phyloP scores from a whole-genome alignment of 495 filamentous ascomycete genomes.

The Penicillium longicatenatum region DNA sequence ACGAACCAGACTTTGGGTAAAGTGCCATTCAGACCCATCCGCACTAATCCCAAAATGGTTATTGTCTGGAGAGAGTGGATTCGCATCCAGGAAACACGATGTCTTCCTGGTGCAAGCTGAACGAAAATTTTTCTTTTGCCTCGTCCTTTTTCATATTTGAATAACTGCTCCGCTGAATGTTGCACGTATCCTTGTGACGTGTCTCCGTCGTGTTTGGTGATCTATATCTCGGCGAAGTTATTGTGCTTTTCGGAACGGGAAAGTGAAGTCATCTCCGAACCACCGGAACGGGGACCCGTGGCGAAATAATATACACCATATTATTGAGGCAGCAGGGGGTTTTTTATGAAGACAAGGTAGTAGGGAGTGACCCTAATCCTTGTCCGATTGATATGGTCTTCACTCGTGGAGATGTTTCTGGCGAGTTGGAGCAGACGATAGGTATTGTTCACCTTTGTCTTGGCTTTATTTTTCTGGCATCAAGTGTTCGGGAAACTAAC shows the following conservation, averaged over 20 bases:
- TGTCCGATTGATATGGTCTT: constrained; percentile 24
- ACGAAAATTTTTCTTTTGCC: constrained; percentile 5
- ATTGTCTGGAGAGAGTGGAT: constrained; percentile 27
- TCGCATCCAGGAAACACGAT: background rate
- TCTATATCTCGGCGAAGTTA: background rate
- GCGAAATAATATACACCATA: background rate
- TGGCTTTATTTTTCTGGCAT: background rate
- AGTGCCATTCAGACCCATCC: constrained; percentile 1
- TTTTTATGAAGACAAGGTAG: background rate
- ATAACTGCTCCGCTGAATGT: background rate
- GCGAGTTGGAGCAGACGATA: constrained; percentile 22
- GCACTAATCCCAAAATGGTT: constrained; percentile 29
- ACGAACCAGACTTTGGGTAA: constrained; percentile 6
- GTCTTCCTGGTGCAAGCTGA: constrained; percentile 4
- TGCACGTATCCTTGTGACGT: background rate
- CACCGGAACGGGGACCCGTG: background rate
- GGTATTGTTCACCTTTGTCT: constrained; percentile 9
- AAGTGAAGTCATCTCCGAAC: constrained; percentile 18
- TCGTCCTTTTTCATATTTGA: background rate
- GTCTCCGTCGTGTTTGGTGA: background rate
- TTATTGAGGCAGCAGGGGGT: background rate
- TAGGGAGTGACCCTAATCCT: background rate
- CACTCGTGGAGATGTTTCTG: constrained; percentile 28
- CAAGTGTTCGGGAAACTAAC: background rate
- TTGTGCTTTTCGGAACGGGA: background rate